Conservation (phyloP, 345 rosid species). For the Acer negundo region DNA sequence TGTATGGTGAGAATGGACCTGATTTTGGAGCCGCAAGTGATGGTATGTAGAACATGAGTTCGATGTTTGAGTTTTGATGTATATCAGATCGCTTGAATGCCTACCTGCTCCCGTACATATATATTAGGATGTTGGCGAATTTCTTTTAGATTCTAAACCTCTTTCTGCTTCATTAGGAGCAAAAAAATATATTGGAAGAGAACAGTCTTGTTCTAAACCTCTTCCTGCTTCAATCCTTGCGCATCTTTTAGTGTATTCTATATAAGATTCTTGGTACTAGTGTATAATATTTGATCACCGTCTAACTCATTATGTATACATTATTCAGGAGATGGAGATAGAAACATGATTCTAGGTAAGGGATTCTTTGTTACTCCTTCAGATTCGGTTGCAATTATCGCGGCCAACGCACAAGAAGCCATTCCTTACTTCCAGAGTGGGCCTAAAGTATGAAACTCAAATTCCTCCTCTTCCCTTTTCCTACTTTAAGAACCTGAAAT, state of each 20-base stretch:
- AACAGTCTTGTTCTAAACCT: background rate
- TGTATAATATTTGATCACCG: background rate
- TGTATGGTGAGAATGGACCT: constrained; percentile 83
- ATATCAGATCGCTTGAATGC: background rate
- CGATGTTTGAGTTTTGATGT: constrained; percentile 9
- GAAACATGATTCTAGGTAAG: constrained; percentile 93
- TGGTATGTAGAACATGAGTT: constrained; percentile 44
- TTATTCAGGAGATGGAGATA: constrained; percentile 87
- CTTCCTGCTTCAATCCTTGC: background rate
- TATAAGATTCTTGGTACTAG: background rate
- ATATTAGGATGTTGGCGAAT: background rate
- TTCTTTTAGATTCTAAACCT: background rate
- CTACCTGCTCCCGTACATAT: background rate
- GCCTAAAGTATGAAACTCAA: constrained; percentile 58
- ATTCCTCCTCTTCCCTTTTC: constrained; percentile 5
- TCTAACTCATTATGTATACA: background rate
- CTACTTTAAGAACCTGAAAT: background rate
- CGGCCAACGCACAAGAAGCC: constrained; percentile 84
- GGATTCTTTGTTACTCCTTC: constrained; percentile 90
- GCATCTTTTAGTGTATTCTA: background rate
- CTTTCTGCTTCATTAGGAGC: background rate
- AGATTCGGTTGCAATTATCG: constrained; percentile 91
- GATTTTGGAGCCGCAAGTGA: constrained; percentile 98
- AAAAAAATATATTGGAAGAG: background rate
- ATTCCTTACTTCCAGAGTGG: constrained; percentile 82